Base-by-base conservation (phyloP, 352 stramenopile genomes). In the Phytophthora pseudosyringae region DNA sequence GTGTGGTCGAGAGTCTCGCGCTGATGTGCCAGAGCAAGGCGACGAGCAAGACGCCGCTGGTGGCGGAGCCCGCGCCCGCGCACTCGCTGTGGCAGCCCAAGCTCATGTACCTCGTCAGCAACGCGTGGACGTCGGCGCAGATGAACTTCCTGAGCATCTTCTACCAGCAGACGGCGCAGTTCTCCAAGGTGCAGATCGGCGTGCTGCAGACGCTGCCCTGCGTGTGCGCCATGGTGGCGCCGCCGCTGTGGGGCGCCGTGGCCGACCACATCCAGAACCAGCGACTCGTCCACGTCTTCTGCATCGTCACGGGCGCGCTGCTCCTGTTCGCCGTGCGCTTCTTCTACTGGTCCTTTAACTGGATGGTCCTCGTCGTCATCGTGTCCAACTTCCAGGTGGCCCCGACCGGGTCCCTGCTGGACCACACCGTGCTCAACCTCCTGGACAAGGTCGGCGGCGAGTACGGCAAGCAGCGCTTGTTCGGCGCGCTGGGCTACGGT, bases 381-480 rank as follows among this genome's bases (percentile, higher is more conserved):
- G 39, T 83, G 18, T 86, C 69, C 38, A 90, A 91, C 64, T 92
- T 93, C 55, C 77, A 89, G 31, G 69, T 73, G 54, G 64, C 73
- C n/a, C 82, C 86, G 3, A 71, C 77, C 0, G 76, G 77, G 15
- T 89, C 86, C 28, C 58, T 94, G 43, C 58, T 93, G 28, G 86
- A 94, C 65, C 82, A 91, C 66, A 80, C 83, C 4, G 69, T 93
- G 29, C 64, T 94, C 8, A 76, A 84, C 36, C 70, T 94, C 40
- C 69, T 93, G 41, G 71, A 81, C 32, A 81, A 82, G 28, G 71
- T 88, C 46, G 83, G 86, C 40, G 84, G 83, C 13, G 86, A 94
- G 64, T 94, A 93, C 62, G 86, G 86, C 68, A 93, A 92, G 67
- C 86, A 94, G 66, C 83, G 86, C 0, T 71, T 94, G 53, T 93